These are phyloP conservation scores for Pyrenophora graminea DNA, from an alignment of 2,329 filamentous ascomycete genomes.

Conservation along the genomic window DNA sequence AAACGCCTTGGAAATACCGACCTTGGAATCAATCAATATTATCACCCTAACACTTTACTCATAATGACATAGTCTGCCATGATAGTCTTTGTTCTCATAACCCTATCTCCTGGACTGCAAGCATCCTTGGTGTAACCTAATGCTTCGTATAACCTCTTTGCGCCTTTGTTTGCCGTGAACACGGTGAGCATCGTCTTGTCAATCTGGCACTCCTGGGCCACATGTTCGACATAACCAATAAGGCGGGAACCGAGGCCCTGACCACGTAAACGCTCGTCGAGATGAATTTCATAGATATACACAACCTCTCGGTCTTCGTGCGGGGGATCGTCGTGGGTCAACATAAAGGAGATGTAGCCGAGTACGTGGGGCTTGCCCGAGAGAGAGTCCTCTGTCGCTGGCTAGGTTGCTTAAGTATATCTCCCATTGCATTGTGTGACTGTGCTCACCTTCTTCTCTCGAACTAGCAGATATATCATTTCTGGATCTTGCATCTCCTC, in stretches of 20 bases:
- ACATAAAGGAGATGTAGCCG: conserved; percentile 66
- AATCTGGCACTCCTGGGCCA: conserved; percentile 61
- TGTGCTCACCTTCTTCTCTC: conserved; percentile 6
- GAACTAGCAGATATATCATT: conserved; percentile 68
- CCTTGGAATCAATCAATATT: neutral
- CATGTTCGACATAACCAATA: conserved; percentile 59
- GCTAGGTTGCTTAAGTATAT: no score
- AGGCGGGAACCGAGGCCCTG: conserved; percentile 65
- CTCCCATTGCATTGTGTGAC: no score
- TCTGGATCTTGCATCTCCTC: conserved; percentile 70
- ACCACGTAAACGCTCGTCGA: conserved; percentile 61
- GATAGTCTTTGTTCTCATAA: conserved; percentile 25
- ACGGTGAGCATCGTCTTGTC: conserved; percentile 76
- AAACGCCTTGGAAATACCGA: neutral
- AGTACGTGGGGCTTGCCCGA: conserved; percentile 14
- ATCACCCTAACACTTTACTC: conserved; percentile 21
- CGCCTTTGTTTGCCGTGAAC: conserved; percentile 65
- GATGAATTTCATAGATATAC: conserved; percentile 81
- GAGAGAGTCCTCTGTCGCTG: neutral
- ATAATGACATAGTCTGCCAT: conserved; percentile 35
- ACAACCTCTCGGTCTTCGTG: conserved; percentile 59
- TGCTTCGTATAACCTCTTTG: conserved; percentile 63
- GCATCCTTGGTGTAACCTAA: conserved; percentile 61
- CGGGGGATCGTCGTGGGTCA: conserved; percentile 63
- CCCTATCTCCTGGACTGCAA: conserved; percentile 55